phyloP scores from a whole-genome alignment of 2,329 filamentous ascomycete species.

The Scorias spongiosa region DNA sequence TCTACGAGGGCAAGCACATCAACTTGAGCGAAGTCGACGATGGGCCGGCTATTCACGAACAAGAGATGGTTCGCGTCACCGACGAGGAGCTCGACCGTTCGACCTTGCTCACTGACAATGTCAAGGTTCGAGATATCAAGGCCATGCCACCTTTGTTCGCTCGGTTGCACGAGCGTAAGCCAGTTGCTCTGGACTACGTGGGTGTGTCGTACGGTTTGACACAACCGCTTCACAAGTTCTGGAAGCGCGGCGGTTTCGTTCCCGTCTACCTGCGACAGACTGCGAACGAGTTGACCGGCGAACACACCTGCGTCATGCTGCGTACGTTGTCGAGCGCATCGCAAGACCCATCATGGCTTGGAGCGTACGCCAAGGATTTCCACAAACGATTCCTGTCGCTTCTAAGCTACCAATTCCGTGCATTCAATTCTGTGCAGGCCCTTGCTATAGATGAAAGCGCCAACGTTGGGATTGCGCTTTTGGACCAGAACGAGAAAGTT shows the following conservation, averaged over 20 bases:
- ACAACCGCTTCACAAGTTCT: conserved; percentile 78
- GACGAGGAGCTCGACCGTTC: conserved; percentile 66
- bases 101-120: conserved; percentile 68
- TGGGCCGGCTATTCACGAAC: conserved; percentile 28
- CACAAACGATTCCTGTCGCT: conserved; percentile 83
- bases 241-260: conserved; percentile 74
- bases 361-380: conserved; percentile 83
- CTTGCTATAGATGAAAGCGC: conserved; percentile 82
- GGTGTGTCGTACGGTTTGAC: conserved; percentile 94
- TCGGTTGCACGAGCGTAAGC: conserved; percentile 67
- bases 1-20: conserved; percentile 87
- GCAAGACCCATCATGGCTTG: conserved; percentile 69
- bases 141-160: conserved; percentile 90
- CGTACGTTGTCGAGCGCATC: conserved; percentile 50
- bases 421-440: conserved; percentile 62
- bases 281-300: conserved; percentile 86
- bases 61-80: conserved; percentile 56
- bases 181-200: conserved; percentile 73
- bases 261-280: conserved; percentile 93
- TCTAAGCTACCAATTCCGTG: conserved; percentile 81
- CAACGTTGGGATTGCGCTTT: conserved; percentile 47
- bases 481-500: conserved; percentile 39
- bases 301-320: conserved; percentile 97
- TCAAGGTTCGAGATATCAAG: conserved; percentile 77
- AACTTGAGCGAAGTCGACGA: conserved; percentile 59